Evolutionary conservation across 164 flowering plant genomes (phyloP).

Genomic region (Brasenia schreberi): DNA sequence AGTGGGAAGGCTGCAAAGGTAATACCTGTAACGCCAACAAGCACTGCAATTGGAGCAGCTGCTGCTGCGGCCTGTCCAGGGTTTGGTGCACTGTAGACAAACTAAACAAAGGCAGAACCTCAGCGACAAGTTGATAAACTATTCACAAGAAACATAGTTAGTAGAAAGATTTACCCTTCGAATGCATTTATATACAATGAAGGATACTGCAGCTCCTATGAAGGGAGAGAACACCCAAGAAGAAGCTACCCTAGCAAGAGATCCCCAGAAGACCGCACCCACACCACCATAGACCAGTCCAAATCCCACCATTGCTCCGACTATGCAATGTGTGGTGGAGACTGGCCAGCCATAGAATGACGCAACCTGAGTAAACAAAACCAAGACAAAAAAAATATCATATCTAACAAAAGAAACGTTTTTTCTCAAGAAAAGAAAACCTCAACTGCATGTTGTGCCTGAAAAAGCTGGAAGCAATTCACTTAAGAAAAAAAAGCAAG

Average conservation of each 20-base stretch:
- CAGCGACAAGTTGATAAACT: too few species aligned
- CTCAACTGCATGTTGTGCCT: too few species aligned
- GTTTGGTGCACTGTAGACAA: slow-evolving; percentile 95
- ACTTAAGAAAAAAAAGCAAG: too few species aligned
- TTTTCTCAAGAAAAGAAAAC: too few species aligned
- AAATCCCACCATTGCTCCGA: slow-evolving; percentile 98
- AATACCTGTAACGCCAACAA: slow-evolving; percentile 74
- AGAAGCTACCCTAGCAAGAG: slow-evolving; percentile 76
- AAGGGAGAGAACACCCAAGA: slow-evolving; percentile 96
- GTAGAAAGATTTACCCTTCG: slow-evolving; percentile 51
- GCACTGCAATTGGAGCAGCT: slow-evolving; percentile 88
- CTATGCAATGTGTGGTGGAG: slow-evolving; percentile 98
- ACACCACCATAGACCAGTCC: slow-evolving; percentile 85
- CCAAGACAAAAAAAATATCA: too few species aligned
- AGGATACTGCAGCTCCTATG: slow-evolving; percentile 77
- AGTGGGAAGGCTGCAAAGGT: slow-evolving; percentile 82
- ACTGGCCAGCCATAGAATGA: slow-evolving; percentile 97
- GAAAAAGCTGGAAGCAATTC: too few species aligned
- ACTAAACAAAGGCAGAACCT: slow-evolving; percentile 29
- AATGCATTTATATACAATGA: slow-evolving; percentile 95
- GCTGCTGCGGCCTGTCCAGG: slow-evolving; percentile 97
- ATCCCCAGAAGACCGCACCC: slow-evolving; percentile 95
- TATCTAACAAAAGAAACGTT: too few species aligned
- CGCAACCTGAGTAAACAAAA: slow-evolving; percentile 46
- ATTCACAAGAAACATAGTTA: too few species aligned